A percentile compares a stretch with the other conserved stretches of the same genome.
Evolutionary conservation across 176 grass and related monocot genomes (phyloP).

Genomic region (Lolium multiflorum): DNA sequence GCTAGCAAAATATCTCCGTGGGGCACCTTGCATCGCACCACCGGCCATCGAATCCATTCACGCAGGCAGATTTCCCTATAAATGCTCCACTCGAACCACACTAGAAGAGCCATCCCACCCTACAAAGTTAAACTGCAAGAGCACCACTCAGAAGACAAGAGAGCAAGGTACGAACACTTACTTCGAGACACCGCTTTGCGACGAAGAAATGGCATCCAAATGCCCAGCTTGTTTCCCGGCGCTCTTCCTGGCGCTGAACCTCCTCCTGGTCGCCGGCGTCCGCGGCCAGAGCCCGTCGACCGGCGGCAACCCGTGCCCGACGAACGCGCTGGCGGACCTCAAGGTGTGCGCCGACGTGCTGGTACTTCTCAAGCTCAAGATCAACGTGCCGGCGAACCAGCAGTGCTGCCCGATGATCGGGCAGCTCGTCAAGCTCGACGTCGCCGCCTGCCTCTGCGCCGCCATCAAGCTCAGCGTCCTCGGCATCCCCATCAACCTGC

Average conservation of each 20-base stretch:
- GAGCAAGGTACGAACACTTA: background rate
- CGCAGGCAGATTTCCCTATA: slow-evolving; percentile 6
- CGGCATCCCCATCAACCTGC: slow-evolving; percentile 67
- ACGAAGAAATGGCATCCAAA: slow-evolving; percentile 5
- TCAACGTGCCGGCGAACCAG: slow-evolving; percentile 55
- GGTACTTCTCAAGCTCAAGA: slow-evolving; percentile 54
- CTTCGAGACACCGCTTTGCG: background rate
- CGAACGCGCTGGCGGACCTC: slow-evolving; percentile 50
- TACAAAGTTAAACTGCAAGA: background rate
- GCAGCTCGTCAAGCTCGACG: slow-evolving; percentile 53
- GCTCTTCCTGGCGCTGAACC: slow-evolving; percentile 18
- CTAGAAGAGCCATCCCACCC: background rate
- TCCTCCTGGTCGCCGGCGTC: slow-evolving; percentile 14
- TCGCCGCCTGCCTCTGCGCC: slow-evolving; percentile 64
- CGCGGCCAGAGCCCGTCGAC: slow-evolving; percentile 36
- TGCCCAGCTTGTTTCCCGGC: background rate
- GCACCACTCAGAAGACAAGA: background rate
- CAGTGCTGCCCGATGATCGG: slow-evolving; percentile 64
- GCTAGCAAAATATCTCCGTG: slow-evolving; percentile 30
- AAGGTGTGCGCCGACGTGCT: slow-evolving; percentile 68
- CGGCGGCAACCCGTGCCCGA: slow-evolving; percentile 55
- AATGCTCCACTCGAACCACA: slow-evolving; percentile 1
- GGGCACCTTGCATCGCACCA: background rate
- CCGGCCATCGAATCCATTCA: background rate
- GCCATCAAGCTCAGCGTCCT: slow-evolving; percentile 53